Base-by-base conservation (phyloP, 2,329 filamentous ascomycete genomes). In the Aciculosporium take region DNA sequence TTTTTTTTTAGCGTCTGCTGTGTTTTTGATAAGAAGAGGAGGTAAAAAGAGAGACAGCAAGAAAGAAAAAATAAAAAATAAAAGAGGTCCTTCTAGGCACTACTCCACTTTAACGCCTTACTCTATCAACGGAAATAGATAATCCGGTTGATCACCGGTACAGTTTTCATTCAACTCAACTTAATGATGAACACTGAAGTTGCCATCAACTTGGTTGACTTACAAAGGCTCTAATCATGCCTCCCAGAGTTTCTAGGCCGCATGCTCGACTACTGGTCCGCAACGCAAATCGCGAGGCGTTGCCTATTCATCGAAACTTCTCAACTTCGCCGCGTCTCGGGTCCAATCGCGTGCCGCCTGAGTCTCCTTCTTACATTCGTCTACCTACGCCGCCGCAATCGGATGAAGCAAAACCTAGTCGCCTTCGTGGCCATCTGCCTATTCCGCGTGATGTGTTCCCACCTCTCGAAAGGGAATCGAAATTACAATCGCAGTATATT, bases 351-450 rank as follows among this genome's bases (percentile, higher is more conserved):
- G 83, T 88, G 48, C 81, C 81, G 15, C 89, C 91, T 37, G 84
- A 95, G 58, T 94, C 87, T 28, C 89, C 91, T 36, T 74, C 75
- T 49, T 96, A 83, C 67, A 83, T 96, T 63, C 78, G 85, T 49
- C 69, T 95, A 42, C 89, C 88, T 37, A 70, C 71, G 50, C 74
- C 83, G 37, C 72, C 77, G n/a, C 86, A 94, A 58, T 76, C 80
- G 39, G 70, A 74, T 25, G 66, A 73, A 50, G 57, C 57, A 12
- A 63, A 59, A 46, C 62, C 54, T 2, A 54, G 60, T 2, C 60
- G 62, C 8, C 59, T 86, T 27, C 86, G 86, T 58, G 91, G 91
- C 51, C 76, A 80, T 43, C 72, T 98, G 0, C 91, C 91, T 7
- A 69, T 86, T 0, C 89, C 91, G 28, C 80, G 88, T 48, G 72